Evolutionary conservation across 352 stramenopile genomes (phyloP), one percentile per base, ranked within the genome.

Genomic region (Phytophthora quininea): DNA sequence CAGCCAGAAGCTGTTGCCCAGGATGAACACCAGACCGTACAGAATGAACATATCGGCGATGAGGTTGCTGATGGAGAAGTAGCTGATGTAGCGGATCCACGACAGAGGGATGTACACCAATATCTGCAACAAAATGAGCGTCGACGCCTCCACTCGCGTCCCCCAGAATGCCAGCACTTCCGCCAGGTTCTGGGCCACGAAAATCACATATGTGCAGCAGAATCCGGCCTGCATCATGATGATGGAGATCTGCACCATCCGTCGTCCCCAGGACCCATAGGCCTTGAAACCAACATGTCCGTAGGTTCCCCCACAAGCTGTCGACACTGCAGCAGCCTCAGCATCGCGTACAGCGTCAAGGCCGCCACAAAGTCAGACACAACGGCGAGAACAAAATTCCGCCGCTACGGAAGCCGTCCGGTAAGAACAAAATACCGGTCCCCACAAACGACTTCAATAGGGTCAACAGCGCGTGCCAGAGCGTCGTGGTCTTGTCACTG

Each of bases 71-170:
- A 94, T 86, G 33, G 82, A 88, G 55, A 94, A 94, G 76, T 92
- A 94, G 75, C 84, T 91, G 64, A 94, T 92, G 74, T 93, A 92
- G 12, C 86, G 82, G 58, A 94, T 91, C 86, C 86, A 94, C 31
- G 84, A 92, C 29, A 94, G 71, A 43, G 86, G 86, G 35, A 93
- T 89, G 66, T 94, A 87, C 11, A 91, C 76, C 9, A 78, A 64
- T 57, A 91, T 82, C 67, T 94, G 86, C 7, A 92, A 70, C 61
- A 94, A 30, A 33, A 94, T 90, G 31, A 94, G 79, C 62, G 76
- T 62, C 29, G 84, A 91, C 30, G 68, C 70, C 24, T 80, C 63
- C 1, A 90, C 49, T 3, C 53, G 54, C 37, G 72, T 55, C 31
- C 81, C 82, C 30, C 84, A 60, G 59, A 87, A 92, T 14, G 51